Conservation (phyloP, 1,284 basidiomycete genomes). For the Waitea zeae region DNA sequence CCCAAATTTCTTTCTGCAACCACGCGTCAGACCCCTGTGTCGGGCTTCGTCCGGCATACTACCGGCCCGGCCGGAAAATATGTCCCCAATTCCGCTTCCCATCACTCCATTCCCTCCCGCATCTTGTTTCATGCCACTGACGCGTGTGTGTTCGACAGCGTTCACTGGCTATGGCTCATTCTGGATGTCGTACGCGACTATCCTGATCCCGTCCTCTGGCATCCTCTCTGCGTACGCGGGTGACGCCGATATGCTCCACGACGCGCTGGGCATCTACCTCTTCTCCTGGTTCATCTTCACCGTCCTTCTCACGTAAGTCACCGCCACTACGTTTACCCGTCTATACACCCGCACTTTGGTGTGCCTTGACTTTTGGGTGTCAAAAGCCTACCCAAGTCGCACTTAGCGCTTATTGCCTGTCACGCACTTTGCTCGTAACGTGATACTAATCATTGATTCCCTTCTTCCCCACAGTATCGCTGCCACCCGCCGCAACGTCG, state of each 20-base stretch:
- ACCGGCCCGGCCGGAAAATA: not conserved
- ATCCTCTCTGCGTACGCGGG: constrained; percentile 33
- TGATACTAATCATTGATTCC: not conserved
- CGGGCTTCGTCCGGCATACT: not conserved
- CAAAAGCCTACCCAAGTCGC: no score
- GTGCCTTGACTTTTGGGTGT: not conserved
- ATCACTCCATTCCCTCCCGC: not conserved
- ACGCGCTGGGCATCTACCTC: constrained; percentile 51
- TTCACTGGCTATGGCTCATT: constrained; percentile 75
- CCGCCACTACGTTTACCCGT: not conserved
- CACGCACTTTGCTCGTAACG: not conserved
- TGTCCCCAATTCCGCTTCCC: not conserved
- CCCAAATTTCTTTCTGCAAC: not conserved
- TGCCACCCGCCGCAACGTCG: not conserved
- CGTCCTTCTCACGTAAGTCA: constrained; percentile 35
- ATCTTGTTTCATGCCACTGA: not conserved
- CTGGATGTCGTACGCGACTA: constrained; percentile 64
- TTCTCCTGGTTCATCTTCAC: constrained; percentile 60
- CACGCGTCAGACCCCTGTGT: not conserved
- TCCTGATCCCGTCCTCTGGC: constrained; percentile 46
- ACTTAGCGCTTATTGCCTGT: no score
- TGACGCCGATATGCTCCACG: constrained; percentile 21
- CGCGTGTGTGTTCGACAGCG: constrained; percentile 20
- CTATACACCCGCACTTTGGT: not conserved
- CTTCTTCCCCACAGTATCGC: not conserved